phyloP scores from a whole-genome alignment of 345 rosid species.

The Salix purpurea region DNA sequence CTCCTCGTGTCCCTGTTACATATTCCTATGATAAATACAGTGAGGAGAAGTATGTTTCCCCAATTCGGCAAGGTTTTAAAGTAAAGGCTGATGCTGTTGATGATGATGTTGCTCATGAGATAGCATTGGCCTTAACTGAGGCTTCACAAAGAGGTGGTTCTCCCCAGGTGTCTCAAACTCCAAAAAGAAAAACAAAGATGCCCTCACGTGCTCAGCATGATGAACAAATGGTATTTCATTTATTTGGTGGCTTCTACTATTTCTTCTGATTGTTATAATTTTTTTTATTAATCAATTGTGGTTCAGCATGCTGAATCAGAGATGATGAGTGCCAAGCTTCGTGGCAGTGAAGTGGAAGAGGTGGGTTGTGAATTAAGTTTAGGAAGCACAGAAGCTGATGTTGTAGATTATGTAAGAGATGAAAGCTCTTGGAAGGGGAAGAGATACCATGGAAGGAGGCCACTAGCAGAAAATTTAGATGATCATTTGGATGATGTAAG shows the following conservation, averaged over 20 bases:
- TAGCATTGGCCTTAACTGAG: slow-evolving; percentile 68
- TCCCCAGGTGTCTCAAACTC: slow-evolving; percentile 52
- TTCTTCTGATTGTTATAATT: neutral
- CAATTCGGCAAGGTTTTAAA: slow-evolving; percentile 50
- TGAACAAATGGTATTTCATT: slow-evolving; percentile 48
- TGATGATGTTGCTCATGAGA: slow-evolving; percentile 76
- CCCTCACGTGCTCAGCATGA: slow-evolving; percentile 43
- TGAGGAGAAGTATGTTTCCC: slow-evolving; percentile 48
- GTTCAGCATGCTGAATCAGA: slow-evolving; percentile 60
- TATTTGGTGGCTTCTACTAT: slow-evolving; percentile 9
- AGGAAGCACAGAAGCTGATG: slow-evolving; percentile 71
- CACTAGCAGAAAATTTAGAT: slow-evolving; percentile 36
- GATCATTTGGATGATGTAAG: slow-evolving; percentile 61
- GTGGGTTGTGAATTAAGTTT: slow-evolving; percentile 64
- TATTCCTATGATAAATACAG: slow-evolving; percentile 49
- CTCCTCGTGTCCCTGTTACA: slow-evolving; percentile 73
- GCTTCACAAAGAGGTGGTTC: slow-evolving; percentile 73
- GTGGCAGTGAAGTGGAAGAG: slow-evolving; percentile 54
- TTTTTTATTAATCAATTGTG: slow-evolving; percentile 24
- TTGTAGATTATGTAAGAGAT: slow-evolving; percentile 41
- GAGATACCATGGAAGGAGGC: slow-evolving; percentile 40
- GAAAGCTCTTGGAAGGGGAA: slow-evolving; percentile 42
- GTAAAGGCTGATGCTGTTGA: slow-evolving; percentile 45
- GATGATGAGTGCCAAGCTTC: slow-evolving; percentile 60
- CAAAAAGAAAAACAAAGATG: slow-evolving; percentile 47